A percentile compares a stretch with the other conserved stretches of the same genome.
phyloP scores from a whole-genome alignment of 2,329 filamentous ascomycete genomes.

The Fusarium sp. region DNA sequence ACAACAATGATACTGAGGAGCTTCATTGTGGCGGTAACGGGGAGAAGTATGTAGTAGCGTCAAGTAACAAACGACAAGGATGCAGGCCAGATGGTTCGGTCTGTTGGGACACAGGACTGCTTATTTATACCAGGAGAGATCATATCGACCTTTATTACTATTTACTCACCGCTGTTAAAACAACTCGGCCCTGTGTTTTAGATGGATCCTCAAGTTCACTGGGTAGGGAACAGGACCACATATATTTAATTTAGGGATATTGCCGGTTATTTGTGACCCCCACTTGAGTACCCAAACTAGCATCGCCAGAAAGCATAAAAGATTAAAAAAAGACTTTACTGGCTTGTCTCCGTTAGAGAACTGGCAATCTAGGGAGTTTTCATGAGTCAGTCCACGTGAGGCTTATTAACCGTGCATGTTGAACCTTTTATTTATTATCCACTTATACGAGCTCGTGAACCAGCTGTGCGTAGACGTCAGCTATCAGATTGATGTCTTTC shows the following conservation, averaged over 20 bases:
- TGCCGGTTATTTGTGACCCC: no score
- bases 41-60: background rate
- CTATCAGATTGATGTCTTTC: background rate
- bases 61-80: rapidly evolving
- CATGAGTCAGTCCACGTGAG: background rate
- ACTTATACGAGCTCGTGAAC: background rate
- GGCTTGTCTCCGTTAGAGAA: rapidly evolving
- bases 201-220: background rate
- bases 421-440: background rate
- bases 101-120: background rate
- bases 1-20: background rate
- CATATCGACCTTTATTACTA: rapidly evolving
- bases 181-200: rapidly evolving
- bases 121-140: background rate
- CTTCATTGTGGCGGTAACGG: background rate
- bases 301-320: no score
- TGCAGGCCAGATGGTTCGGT: rapidly evolving
- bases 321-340: no score
- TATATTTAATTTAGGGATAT: no score
- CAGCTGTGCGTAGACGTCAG: background rate
- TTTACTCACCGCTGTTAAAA: background rate
- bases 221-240: no score
- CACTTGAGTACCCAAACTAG: no score
- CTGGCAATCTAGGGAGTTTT: background rate
- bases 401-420: background rate